These are phyloP conservation scores for Lactarius psammicola DNA, from an alignment of 768 basidiomycete genomes.

Conservation along the genomic window DNA sequence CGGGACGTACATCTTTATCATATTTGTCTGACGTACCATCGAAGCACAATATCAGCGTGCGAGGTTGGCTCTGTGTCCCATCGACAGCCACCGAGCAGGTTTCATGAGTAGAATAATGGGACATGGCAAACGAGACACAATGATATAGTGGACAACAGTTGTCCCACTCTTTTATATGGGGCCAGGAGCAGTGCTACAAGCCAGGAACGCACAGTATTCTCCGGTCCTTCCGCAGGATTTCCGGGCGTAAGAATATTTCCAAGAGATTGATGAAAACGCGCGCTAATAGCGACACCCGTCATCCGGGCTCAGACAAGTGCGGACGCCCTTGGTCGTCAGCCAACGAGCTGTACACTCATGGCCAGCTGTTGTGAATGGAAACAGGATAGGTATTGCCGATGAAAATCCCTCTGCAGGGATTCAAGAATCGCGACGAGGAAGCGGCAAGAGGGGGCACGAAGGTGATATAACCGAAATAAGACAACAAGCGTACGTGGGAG, in stretches of 20 bases:
- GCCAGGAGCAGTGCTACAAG: neutral
- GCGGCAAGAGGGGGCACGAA: too few species aligned
- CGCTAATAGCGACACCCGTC: too few species aligned
- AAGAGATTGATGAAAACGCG: too few species aligned
- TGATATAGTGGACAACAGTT: neutral
- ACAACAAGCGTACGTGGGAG: too few species aligned
- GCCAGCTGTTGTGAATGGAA: too few species aligned
- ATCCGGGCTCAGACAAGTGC: too few species aligned
- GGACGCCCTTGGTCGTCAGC: too few species aligned
- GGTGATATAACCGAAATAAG: neutral
- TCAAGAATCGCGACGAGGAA: too few species aligned
- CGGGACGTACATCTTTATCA: neutral
- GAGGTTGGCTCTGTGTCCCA: neutral
- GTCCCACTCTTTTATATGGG: neutral
- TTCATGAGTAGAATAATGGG: neutral
- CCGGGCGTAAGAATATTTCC: too few species aligned
- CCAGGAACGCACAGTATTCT: neutral
- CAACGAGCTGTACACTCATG: too few species aligned
- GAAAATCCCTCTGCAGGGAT: too few species aligned
- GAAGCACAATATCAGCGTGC: constrained; percentile 22
- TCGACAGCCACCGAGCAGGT: neutral
- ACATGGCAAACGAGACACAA: neutral
- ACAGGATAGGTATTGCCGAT: too few species aligned
- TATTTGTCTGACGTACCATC: constrained; percentile 22
- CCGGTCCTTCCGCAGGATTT: neutral